Conservation (phyloP, 2,329 filamentous ascomycete species). For the Juglanconis oblonga region DNA sequence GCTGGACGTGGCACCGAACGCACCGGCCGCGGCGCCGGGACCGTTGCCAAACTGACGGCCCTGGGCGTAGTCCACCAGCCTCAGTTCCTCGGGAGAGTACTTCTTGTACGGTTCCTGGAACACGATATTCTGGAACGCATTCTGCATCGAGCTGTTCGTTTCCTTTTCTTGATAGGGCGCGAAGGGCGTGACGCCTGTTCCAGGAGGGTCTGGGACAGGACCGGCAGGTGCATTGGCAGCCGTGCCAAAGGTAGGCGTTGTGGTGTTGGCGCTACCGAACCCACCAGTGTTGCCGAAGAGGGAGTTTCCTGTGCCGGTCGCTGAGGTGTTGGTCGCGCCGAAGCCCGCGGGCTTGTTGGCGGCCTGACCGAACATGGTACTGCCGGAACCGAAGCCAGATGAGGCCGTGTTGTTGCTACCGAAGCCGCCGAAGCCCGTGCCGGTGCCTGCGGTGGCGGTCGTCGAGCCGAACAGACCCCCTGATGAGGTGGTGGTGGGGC, state of each 20-base stretch:
- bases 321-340: constrained; percentile 35
- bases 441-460: constrained; percentile 34
- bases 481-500: constrained; percentile 36
- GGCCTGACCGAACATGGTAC: constrained; percentile 48
- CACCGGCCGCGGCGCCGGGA: constrained; percentile 78
- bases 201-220: constrained; percentile 58
- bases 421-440: constrained; percentile 42
- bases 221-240: constrained; percentile 45
- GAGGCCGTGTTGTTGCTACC: constrained; percentile 30
- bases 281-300: constrained; percentile 44
- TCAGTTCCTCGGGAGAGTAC: constrained; percentile 83
- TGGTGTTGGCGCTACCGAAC: constrained; percentile 37
- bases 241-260: constrained; percentile 40
- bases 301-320: constrained; percentile 35
- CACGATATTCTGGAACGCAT: constrained; percentile 74
- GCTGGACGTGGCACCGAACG: constrained; percentile 66
- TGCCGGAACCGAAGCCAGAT: constrained; percentile 35
- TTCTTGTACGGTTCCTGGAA: constrained; percentile 82
- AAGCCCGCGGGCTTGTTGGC: constrained; percentile 45
- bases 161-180: constrained; percentile 72
- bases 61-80: constrained; percentile 83
- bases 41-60: constrained; percentile 85
- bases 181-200: constrained; percentile 70
- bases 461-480: constrained; percentile 44
- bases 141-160: constrained; percentile 48